Evolutionary conservation across 495 filamentous ascomycete genomes (phyloP), one percentile per base, ranked within the genome.

Genomic region (Aspergillus taichungensis): DNA sequence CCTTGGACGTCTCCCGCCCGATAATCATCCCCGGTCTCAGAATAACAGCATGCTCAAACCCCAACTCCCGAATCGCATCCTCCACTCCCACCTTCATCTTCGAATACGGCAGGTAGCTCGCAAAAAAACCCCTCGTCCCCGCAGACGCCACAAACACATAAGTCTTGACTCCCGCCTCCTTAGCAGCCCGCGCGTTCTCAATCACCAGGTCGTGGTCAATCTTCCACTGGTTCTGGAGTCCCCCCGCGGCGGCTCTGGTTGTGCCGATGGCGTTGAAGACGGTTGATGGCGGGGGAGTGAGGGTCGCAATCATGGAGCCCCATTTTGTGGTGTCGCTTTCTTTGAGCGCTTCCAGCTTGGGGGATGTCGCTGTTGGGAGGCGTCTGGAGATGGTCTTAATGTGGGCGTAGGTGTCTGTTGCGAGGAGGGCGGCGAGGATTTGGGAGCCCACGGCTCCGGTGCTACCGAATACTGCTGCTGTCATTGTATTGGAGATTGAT

Each of bases 311-410:
- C 47, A 56, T 57, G 18, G 18, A 43, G 13, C 46, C 47, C 64
- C 63, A 68, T 64, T 64, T 64, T 12, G 61, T 53, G 24, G 42
- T 59, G 37, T 68, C 64, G 35, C 28, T 13, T 46, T 51, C 59
- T 24, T 61, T 11, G 27, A 61, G 13, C 12, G 54, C 52, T 46
- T 73, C 54, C 35, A 83, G 70, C 42, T 77, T 77, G 11, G 74
- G 45, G 11, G 53, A 73, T 60, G 46, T 61, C 39, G 45, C 61
- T 29, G 41, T 73, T 63, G 56, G 74, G 57, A 27, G 67, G 48
- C 77, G 73, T 13, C 81, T 71, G 12, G 76, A 79, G 57, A 84
- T 69, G 42, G 81, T 78, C 42, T 74, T 64, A 42, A 83, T 63
- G 1, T 67, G 59, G 35, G 64, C 54, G 49, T 66, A 61, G 36